phyloP scores from a whole-genome alignment of 352 stramenopile genomes.

The Phytophthora vignae region DNA sequence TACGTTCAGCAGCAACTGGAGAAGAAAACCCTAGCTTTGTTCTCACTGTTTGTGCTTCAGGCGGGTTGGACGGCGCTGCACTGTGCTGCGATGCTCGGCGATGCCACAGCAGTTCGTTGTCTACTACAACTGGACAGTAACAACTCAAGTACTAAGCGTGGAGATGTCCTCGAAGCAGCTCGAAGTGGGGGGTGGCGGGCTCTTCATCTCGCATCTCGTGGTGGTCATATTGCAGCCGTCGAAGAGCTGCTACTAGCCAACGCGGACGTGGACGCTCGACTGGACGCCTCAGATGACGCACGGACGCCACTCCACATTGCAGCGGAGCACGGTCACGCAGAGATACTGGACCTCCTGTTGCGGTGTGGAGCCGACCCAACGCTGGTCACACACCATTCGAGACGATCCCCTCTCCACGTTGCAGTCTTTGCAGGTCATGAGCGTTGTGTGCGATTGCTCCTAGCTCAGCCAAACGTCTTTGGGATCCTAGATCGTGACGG shows the following conservation, averaged over 20 bases:
- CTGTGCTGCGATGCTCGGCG: constrained; percentile 43
- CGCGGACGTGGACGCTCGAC: constrained; percentile 36
- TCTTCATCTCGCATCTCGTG: constrained; percentile 45
- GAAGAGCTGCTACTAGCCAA: constrained; percentile 45
- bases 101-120: constrained; percentile 33
- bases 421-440: constrained; percentile 27
- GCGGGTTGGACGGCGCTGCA: constrained; percentile 42
- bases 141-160: background rate
- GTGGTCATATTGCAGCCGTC: constrained; percentile 37
- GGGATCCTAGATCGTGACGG: constrained; percentile 29
- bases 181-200: constrained; percentile 43
- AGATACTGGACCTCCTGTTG: constrained; percentile 45
- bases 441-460: constrained; percentile 31
- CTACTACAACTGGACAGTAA: constrained; percentile 9
- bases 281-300: constrained; percentile 31
- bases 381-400: constrained; percentile 27
- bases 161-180: constrained; percentile 14
- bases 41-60: constrained; percentile 1
- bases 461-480: constrained; percentile 19
- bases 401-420: constrained; percentile 41
- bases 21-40: background rate
- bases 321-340: constrained; percentile 21
- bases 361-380: constrained; percentile 44
- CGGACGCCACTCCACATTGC: constrained; percentile 49
- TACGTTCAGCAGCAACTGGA: constrained; percentile 14